Evolutionary conservation across 1,284 basidiomycete species (phyloP).

Genomic region (Rhodotorula sp.): DNA sequence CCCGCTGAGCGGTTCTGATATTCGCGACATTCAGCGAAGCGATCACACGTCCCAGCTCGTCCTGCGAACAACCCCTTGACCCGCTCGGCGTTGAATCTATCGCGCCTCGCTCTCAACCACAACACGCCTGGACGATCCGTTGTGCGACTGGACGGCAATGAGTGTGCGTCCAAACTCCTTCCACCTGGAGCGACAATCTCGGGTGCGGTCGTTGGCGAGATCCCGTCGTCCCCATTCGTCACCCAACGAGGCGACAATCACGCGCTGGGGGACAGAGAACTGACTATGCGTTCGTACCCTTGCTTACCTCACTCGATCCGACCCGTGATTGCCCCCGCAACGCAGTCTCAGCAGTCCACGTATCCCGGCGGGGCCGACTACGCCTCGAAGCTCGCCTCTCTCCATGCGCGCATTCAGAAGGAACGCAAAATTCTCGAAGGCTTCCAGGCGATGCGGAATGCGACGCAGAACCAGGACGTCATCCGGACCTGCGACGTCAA

Average conservation of each 20-base stretch:
- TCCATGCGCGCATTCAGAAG: constrained; percentile 83
- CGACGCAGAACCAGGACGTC: constrained; percentile 83
- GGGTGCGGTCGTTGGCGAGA: not conserved
- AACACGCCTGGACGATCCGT: too few relatives aligned
- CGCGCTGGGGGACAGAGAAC: too few relatives aligned
- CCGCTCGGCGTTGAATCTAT: too few relatives aligned
- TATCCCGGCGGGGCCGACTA: constrained; percentile 4
- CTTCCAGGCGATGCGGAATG: constrained; percentile 71
- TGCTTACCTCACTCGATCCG: too few relatives aligned
- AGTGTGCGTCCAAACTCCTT: not conserved
- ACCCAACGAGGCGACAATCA: too few relatives aligned
- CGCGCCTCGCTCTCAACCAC: too few relatives aligned
- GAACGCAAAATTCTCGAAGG: constrained; percentile 91
- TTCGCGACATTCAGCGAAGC: too few relatives aligned
- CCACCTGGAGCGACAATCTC: not conserved
- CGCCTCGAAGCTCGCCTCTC: constrained; percentile 75
- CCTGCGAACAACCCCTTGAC: too few relatives aligned
- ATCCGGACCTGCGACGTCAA: constrained; percentile 69
- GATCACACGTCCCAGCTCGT: too few relatives aligned
- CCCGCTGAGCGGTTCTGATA: too few relatives aligned
- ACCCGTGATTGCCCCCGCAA: too few relatives aligned
- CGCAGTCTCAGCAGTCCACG: not conserved
- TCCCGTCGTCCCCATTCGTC: not conserved
- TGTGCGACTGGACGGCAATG: not conserved
- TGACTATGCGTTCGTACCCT: too few relatives aligned